These are phyloP conservation scores for Phytophthora hibernalis DNA, from an alignment of 352 stramenopile genomes.

Conservation along the genomic window DNA sequence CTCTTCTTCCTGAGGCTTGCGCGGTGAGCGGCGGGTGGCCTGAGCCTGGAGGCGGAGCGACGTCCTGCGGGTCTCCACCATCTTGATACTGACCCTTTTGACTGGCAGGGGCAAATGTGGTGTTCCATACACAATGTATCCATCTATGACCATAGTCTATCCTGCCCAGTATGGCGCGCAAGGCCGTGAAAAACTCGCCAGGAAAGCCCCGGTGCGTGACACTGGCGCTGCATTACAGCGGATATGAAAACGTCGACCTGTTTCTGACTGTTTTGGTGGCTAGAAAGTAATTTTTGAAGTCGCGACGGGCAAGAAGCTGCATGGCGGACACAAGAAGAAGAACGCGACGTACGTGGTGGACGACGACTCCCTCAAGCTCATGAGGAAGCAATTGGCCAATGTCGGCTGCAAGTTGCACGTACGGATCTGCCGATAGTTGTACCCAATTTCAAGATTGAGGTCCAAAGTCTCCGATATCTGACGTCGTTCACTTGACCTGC, in stretches of 20 bases:
- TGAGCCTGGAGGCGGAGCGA: constrained; percentile 70
- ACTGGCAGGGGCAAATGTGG: constrained; percentile 11
- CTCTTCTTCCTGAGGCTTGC: constrained; percentile 19
- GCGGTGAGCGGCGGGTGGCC: constrained; percentile 2
- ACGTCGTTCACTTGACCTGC: not conserved
- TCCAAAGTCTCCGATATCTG: constrained; percentile 6
- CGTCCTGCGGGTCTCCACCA: constrained; percentile 73
- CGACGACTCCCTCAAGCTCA: constrained; percentile 60
- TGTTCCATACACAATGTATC: not conserved
- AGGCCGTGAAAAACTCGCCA: constrained; percentile 35
- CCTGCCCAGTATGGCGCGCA: constrained; percentile 23
- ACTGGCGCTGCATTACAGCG: not conserved
- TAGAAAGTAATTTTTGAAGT: constrained; percentile 42
- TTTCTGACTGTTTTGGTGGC: not conserved
- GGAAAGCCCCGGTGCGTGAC: constrained; percentile 47
- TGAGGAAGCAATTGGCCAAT: constrained; percentile 61
- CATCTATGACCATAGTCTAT: not conserved
- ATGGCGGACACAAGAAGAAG: constrained; percentile 40
- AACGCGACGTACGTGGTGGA: constrained; percentile 34
- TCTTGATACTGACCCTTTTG: constrained; percentile 29
- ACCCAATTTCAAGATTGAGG: not conserved
- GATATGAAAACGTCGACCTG: too few relatives aligned
- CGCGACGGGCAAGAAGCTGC: constrained; percentile 30
- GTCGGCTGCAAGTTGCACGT: constrained; percentile 76
- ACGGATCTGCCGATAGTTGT: not conserved